Evolutionary conservation across 2,329 filamentous ascomycete genomes (phyloP), one percentile per base, ranked within the genome.

Genomic region (Talaromyces atroroseus): DNA sequence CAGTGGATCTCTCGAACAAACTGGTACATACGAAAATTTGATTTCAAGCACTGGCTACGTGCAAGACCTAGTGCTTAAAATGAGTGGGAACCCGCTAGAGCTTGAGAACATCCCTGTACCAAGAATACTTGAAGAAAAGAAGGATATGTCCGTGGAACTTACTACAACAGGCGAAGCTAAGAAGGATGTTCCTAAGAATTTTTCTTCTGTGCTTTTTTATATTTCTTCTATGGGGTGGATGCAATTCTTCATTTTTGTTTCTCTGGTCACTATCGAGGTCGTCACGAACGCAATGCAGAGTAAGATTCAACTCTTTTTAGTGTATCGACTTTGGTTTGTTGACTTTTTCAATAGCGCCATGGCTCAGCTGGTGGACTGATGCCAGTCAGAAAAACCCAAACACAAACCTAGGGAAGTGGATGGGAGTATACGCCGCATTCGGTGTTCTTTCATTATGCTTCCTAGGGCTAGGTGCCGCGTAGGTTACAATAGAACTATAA

Each of bases 11-110:
- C 64, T 77, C 21, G 40, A 60, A 20, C 71, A 78, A 60, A 70
- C 74, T 62, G 75, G 76, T 10, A 69, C 56, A 52, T 77, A 73
- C 58, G 58, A 66, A 23, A 62, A 66, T 26, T 63, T 78, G 18
- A 66, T 66, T 47, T 63, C 64, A 20, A 64, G 63, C 8, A 67
- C 34, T 29, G 46, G 46, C 2, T 49, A 55, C 21, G 38, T 55
- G 20, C 52, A 55, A 20, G 34, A 49, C 16, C 24, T 55, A n/a
- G 24, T 49, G 12, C 3, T 6, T 3, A 55, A 44, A 42, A 44
- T 44, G 45, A 44, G 12, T 2, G 36, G 12, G 23, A 32, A 44
- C 7, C 14, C 2, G 7, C n/a, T n/a, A 20, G 52, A 54, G 14
- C 7, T n/a, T 38, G 44, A 48, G 24, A 48, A 12, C 34, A 40